Base-by-base conservation (phyloP, 352 stramenopile genomes). In the Pythium volutum region DNA sequence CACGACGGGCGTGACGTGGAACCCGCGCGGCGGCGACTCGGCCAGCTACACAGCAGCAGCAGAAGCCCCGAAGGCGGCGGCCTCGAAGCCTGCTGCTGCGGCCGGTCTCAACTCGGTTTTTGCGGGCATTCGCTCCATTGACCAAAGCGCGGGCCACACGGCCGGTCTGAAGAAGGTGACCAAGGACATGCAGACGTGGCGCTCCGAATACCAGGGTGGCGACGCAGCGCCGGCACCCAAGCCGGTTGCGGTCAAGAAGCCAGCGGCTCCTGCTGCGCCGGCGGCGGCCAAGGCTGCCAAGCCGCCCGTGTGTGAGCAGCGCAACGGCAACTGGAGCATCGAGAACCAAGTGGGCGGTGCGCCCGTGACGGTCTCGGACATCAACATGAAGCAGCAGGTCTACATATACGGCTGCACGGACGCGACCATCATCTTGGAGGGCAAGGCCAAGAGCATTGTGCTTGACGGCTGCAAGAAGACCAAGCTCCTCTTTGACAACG, bases 141-240 rank as follows among this genome's bases (percentile, higher is more conserved):
- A 96, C 66, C 87, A 97, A 95, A 91, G 93, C 67, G 76, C 76
- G 41, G 95, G 87, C 11, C 94, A 94, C 55, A 98, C 96, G 0
- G 95, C 91, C 7, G 96, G 95, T 26, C 73, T 99, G 3, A 95
- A 95, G 69, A 97, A 97, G 67, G 93, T 98, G 49, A 96, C 89
- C n/a, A 98, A 97, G 77, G 96, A 98, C 62, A 89, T 96, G 84
- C 94, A 98, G 78, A 98, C 96, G n/a, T 98, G 94, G 94, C 81
- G 94, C 48, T 89, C 97, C 59, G 96, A 98, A 73, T 98, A 95
- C 80, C 86, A 96, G 57, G 85, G 77, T 5, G 67, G 56, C 22
- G 81, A 75, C 41, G 69, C 59, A 23, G 60, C 59, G 14, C 27
- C 67, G 31, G 64, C 66, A 6, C 33, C 55, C n/a, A 59, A 53